Base-by-base conservation (phyloP, 2,329 filamentous ascomycete genomes). In the Celoporthe dispersa region DNA sequence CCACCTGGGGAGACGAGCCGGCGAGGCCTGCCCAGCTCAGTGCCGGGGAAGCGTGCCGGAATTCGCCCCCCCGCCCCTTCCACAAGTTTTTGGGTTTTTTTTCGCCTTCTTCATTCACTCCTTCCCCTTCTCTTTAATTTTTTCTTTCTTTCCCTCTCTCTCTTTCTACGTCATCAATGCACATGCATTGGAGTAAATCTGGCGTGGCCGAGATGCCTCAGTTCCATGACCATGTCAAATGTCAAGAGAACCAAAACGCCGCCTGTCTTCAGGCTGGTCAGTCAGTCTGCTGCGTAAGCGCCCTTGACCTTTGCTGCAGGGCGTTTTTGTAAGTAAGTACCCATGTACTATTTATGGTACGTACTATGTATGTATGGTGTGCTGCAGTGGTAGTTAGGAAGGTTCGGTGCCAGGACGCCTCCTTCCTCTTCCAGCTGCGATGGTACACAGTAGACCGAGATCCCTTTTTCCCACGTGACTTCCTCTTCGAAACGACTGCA, bases 371-470 rank as follows among this genome's bases (percentile, higher is more conserved):
- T n/a, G 44, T 48, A 22, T 44, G 41, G 41, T 44, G 22, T 22
- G 19, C 6, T 44, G 44, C 44, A 48, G 44, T 48, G 19, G 33
- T 35, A 14, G 57, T 19, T 37, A 12, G 57, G 57, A 60, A 33
- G 33, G 14, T 60, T 57, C 57, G 37, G 2, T 60, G 57, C 19
- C 57, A 37, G 57, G 11, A 48, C 8, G 31, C 33, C 57, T 60
- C 33, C 57, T 60, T 37, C 57, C 57, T 37, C 57, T 60, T 60
- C 31, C 57, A 60, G 31, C 57, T 37, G 57, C 57, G 12, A 33
- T 35, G 14, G 25, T 57, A n/a, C 53, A 31, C 28, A 7, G 53
- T 57, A 57, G 25, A 31, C 25, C 7, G 16, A 31, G 53, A 33
- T 37, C 33, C 19, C 33, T n/a, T 60, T 37, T 7, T 11, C 14